Evolutionary conservation across 1,284 basidiomycete genomes (phyloP).

Genomic region (Coniophora puteana): DNA sequence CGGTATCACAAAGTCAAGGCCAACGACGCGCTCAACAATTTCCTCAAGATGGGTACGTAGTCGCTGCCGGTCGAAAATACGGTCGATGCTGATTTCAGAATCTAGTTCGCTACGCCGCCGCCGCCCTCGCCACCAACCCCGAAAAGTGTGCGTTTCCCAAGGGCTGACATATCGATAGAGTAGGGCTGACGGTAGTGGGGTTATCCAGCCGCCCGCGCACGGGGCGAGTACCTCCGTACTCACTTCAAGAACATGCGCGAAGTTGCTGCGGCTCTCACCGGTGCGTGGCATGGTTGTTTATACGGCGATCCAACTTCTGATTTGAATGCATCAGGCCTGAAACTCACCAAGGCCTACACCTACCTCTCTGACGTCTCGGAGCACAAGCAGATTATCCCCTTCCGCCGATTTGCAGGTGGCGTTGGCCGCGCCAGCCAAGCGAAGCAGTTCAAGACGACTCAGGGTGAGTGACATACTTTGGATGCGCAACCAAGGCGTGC

Average conservation of each 20-base stretch:
- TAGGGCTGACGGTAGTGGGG: constrained; percentile 2
- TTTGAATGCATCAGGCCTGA: constrained; percentile 61
- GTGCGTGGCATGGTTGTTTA: constrained; percentile 38
- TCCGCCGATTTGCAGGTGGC: constrained; percentile 95
- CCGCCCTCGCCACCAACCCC: constrained; percentile 81
- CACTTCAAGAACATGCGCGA: constrained; percentile 99
- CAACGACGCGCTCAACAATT: constrained; percentile 21
- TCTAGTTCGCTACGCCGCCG: constrained; percentile 88
- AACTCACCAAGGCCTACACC: constrained; percentile 92
- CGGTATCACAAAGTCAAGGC: constrained; percentile 2
- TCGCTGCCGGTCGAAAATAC: background rate
- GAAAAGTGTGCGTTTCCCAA: constrained; percentile 76
- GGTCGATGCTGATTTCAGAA: constrained; percentile 9
- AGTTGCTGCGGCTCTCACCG: constrained; percentile 84
- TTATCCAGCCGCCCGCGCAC: constrained; percentile 78
- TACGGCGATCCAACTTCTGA: no score
- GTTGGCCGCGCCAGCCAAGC: constrained; percentile 97
- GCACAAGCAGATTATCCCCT: constrained; percentile 97
- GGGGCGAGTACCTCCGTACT: constrained; percentile 96
- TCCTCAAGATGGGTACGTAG: constrained; percentile 32
- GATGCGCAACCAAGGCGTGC: background rate
- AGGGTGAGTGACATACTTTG: constrained; percentile 78
- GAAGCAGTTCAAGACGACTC: constrained; percentile 96
- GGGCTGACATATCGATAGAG: background rate
- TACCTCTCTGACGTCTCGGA: constrained; percentile 96